phyloP scores from a whole-genome alignment of 129 eudicot genomes.

The Pseudognaphalium luteoalbum region DNA sequence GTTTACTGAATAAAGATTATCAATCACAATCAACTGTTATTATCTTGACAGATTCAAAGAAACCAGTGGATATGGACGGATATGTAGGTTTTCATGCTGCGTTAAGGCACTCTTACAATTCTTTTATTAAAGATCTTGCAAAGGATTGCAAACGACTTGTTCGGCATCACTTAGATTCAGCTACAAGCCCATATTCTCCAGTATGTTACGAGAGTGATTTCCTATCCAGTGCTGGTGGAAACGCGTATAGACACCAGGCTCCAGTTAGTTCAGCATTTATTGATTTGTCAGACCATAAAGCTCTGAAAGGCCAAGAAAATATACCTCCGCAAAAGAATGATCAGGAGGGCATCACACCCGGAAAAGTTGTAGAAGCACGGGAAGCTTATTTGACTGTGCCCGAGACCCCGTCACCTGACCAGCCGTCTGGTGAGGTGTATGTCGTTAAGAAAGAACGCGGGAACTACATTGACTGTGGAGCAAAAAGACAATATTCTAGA shows the following conservation, averaged over 20 bases:
- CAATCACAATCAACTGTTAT: not conserved
- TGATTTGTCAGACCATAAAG: slow-evolving; percentile 54
- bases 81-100: slow-evolving; percentile 85
- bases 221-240: slow-evolving; percentile 34
- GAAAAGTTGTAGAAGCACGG: slow-evolving; percentile 53
- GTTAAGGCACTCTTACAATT: slow-evolving; percentile 70
- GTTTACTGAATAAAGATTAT: not conserved
- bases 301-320: slow-evolving; percentile 53
- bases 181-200: slow-evolving; percentile 79
- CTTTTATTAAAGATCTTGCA: slow-evolving; percentile 57
- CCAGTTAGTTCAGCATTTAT: slow-evolving; percentile 45
- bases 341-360: slow-evolving; percentile 65
- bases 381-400: slow-evolving; percentile 75
- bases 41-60: slow-evolving; percentile 45
- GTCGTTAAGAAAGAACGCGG: slow-evolving; percentile 65
- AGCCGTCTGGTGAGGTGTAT: slow-evolving; percentile 54
- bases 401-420: slow-evolving; percentile 92
- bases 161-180: slow-evolving; percentile 87
- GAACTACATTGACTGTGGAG: slow-evolving; percentile 60
- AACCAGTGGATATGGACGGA: slow-evolving; percentile 70
- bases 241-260: slow-evolving; percentile 36
- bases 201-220: slow-evolving; percentile 66
- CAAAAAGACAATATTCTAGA: slow-evolving; percentile 63
- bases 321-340: slow-evolving; percentile 58
- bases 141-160: slow-evolving; percentile 79